Evolutionary conservation across 2,329 filamentous ascomycete genomes (phyloP).

Genomic region (Penicillium freii): DNA sequence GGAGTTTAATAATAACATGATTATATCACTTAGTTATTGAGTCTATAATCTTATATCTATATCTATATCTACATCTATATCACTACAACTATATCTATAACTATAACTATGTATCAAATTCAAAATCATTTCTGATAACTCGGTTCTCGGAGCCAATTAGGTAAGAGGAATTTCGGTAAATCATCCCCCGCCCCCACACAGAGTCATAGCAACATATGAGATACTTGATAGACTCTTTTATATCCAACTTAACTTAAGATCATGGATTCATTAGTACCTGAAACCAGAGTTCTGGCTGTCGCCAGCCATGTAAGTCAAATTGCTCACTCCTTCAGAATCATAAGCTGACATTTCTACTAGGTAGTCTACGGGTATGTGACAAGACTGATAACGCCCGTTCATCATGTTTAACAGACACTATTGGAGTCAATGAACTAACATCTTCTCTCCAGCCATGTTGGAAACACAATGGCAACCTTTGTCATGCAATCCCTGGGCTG

Average conservation of each 20-base stretch:
- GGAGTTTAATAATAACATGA: no score
- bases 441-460: conserved; percentile 70
- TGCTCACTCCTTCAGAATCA: conserved; percentile 35
- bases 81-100: no score
- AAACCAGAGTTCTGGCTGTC: conserved; percentile 75
- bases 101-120: no score
- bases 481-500: conserved; percentile 91
- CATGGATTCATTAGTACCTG: conserved; percentile 51
- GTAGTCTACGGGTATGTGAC: conserved; percentile 35
- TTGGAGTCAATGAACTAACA: conserved; percentile 14
- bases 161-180: conserved; percentile 15
- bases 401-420: conserved; percentile 7
- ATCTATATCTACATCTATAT: no score
- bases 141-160: conserved; percentile 20
- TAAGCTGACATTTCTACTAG: conserved; percentile 23
- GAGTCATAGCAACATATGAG: not conserved
- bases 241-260: conserved; percentile 21
- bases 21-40: not conserved
- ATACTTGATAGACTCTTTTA: conserved; percentile 2
- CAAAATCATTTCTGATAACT: not conserved
- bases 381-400: conserved; percentile 1
- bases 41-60: not conserved
- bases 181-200: conserved; percentile 14
- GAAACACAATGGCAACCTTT: conserved; percentile 95
- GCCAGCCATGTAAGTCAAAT: conserved; percentile 77